A percentile compares a stretch with the other conserved stretches of the same genome.
These are phyloP conservation scores for Helminthosporium solani DNA, from an alignment of 2,329 filamentous ascomycete genomes.

Conservation along the genomic window DNA sequence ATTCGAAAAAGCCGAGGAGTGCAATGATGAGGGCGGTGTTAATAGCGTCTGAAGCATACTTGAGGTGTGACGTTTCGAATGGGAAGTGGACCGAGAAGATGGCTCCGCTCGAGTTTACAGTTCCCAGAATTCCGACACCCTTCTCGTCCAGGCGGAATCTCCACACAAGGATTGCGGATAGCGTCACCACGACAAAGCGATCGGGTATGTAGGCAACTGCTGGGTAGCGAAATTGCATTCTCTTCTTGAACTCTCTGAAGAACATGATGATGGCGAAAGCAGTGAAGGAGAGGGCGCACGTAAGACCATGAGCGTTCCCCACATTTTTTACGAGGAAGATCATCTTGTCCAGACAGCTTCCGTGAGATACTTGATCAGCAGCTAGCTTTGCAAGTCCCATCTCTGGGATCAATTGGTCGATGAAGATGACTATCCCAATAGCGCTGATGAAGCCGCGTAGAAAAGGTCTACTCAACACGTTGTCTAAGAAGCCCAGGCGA, in stretches of 20 bases:
- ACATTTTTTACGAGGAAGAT: constrained; percentile 72
- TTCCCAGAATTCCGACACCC: constrained; percentile 80
- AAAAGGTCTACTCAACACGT: constrained; percentile 89
- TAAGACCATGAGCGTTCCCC: constrained; percentile 68
- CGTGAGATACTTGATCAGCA: constrained; percentile 71
- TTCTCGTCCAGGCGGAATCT: constrained; percentile 72
- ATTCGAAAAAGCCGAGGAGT: constrained; percentile 97
- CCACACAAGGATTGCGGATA: constrained; percentile 80
- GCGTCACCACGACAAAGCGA: constrained; percentile 82
- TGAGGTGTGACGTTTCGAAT: constrained; percentile 72
- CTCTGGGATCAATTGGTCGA: constrained; percentile 91
- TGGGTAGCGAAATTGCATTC: constrained; percentile 75
- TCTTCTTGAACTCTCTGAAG: constrained; percentile 81
- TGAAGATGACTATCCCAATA: constrained; percentile 92
- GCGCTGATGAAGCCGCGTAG: constrained; percentile 94
- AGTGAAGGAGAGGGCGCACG: constrained; percentile 71
- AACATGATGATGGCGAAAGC: constrained; percentile 89
- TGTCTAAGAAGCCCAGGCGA: constrained; percentile 88
- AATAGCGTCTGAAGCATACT: constrained; percentile 81
- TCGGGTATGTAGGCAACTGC: constrained; percentile 87
- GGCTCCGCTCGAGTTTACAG: constrained; percentile 70
- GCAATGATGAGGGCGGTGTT: constrained; percentile 91
- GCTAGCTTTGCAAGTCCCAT: constrained; percentile 72
- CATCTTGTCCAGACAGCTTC: constrained; percentile 83
- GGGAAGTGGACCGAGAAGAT: constrained; percentile 85